Conservation (phyloP, 2,329 filamentous ascomycete species). For the Berkeleyomyces rouxiae region DNA sequence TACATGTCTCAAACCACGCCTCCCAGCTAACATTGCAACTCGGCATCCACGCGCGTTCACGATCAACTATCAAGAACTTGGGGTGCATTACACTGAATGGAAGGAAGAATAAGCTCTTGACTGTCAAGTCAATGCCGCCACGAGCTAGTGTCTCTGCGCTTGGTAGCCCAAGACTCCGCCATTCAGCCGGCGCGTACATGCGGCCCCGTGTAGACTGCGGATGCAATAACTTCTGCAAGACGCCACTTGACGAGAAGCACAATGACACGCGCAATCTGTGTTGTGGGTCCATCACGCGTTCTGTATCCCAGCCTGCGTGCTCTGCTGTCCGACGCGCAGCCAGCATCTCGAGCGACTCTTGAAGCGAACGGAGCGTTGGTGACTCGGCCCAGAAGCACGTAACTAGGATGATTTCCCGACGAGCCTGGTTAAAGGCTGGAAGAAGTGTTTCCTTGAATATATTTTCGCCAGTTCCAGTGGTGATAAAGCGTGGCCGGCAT, state of each 20-base stretch:
- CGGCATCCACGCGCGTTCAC: conserved; percentile 48
- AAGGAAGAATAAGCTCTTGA: conserved; percentile 64
- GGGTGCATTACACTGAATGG: conserved; percentile 80
- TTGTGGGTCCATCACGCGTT: neutral
- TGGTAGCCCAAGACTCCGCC: conserved; percentile 51
- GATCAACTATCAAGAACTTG: conserved; percentile 64
- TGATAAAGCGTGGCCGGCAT: conserved; percentile 31
- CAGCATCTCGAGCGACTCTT: conserved; percentile 39
- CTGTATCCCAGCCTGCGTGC: conserved; percentile 10
- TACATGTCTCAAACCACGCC: conserved; percentile 66
- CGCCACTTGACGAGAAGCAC: conserved; percentile 57
- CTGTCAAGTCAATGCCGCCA: conserved; percentile 45
- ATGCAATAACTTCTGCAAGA: conserved; percentile 61
- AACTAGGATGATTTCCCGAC: conserved; percentile 53
- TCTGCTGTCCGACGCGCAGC: conserved; percentile 29
- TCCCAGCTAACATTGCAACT: conserved; percentile 82
- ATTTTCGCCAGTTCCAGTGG: conserved; percentile 40
- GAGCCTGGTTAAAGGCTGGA: conserved; percentile 43
- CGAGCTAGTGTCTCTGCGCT: conserved; percentile 31
- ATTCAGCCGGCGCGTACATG: conserved; percentile 40
- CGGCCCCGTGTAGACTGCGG: conserved; percentile 46
- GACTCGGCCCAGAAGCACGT: conserved; percentile 73
- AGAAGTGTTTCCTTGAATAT: conserved; percentile 39
- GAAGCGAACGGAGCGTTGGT: conserved; percentile 39
- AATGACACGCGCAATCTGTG: conserved; percentile 43